Conservation (phyloP, 2,329 filamentous ascomycete genomes). For the Fusarium sororula region DNA sequence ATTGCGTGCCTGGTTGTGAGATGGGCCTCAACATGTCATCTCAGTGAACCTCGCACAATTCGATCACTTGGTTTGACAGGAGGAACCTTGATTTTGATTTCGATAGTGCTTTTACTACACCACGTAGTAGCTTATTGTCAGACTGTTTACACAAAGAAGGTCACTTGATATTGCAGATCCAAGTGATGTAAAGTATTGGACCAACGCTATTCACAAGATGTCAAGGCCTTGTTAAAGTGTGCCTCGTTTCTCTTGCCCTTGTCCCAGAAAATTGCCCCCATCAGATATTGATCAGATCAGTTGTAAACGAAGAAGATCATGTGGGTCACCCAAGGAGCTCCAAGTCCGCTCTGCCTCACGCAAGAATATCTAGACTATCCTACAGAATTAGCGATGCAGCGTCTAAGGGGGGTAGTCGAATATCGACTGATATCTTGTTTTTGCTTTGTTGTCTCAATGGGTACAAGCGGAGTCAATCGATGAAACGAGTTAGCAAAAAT, state of each 20-base stretch:
- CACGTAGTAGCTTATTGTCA: neutral
- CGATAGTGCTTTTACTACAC: neutral
- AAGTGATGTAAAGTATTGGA: neutral
- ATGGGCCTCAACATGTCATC: neutral
- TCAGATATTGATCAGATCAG: slow-evolving; percentile 16
- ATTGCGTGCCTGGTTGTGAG: slow-evolving; percentile 13
- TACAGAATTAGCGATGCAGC: neutral
- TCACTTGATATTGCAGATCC: neutral
- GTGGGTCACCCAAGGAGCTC: slow-evolving; percentile 14
- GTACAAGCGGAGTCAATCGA: neutral
- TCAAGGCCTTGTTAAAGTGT: neutral
- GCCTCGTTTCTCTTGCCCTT: neutral
- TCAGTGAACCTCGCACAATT: neutral
- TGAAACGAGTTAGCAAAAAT: neutral
- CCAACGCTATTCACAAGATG: neutral
- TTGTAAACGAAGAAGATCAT: neutral
- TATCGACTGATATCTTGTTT: neutral
- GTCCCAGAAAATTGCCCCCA: neutral
- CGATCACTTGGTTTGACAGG: neutral
- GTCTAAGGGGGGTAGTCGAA: neutral
- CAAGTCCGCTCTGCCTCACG: slow-evolving; percentile 15
- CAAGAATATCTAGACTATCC: neutral
- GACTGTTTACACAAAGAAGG: neutral
- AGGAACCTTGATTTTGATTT: neutral
- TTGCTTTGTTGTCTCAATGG: neutral